These are phyloP conservation scores for Termitomyces heimii DNA, from an alignment of 768 basidiomycete species.

Conservation along the genomic window DNA sequence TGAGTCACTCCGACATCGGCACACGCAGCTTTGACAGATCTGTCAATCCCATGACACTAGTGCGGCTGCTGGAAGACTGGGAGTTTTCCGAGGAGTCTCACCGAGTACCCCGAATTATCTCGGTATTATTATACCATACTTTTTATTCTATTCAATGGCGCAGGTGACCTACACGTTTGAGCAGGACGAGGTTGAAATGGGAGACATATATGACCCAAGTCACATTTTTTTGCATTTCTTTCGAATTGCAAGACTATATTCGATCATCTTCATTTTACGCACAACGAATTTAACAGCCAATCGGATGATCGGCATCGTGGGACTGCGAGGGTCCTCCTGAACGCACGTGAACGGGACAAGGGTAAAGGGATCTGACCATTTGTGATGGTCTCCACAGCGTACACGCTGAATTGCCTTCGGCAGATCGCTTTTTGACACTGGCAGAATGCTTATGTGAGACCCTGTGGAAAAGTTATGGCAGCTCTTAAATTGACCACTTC, in stretches of 20 bases:
- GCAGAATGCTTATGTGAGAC: not conserved
- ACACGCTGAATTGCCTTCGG: not conserved
- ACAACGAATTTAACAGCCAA: not conserved
- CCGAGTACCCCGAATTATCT: not conserved
- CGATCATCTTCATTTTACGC: not conserved
- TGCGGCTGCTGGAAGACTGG: not conserved
- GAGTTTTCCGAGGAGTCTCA: not conserved
- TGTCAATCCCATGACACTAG: not conserved
- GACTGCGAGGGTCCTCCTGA: constrained; percentile 2
- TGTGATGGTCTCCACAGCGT: not conserved
- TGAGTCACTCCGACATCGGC: no score
- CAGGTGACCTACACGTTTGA: not conserved
- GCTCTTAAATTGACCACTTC: not conserved
- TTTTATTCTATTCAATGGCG: not conserved
- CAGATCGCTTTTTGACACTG: not conserved
- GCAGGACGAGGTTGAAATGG: no score
- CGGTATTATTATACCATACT: not conserved
- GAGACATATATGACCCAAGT: not conserved
- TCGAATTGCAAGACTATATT: not conserved
- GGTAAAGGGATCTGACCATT: not conserved
- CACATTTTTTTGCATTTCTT: not conserved
- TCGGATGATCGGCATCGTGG: not conserved
- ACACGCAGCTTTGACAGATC: no score
- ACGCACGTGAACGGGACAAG: not conserved
- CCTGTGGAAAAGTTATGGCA: not conserved